A percentile compares a stretch with the other conserved stretches of the same genome.
These are phyloP conservation scores for Shiraia bambusicola DNA, from an alignment of 2,329 filamentous ascomycete genomes.

Conservation along the genomic window DNA sequence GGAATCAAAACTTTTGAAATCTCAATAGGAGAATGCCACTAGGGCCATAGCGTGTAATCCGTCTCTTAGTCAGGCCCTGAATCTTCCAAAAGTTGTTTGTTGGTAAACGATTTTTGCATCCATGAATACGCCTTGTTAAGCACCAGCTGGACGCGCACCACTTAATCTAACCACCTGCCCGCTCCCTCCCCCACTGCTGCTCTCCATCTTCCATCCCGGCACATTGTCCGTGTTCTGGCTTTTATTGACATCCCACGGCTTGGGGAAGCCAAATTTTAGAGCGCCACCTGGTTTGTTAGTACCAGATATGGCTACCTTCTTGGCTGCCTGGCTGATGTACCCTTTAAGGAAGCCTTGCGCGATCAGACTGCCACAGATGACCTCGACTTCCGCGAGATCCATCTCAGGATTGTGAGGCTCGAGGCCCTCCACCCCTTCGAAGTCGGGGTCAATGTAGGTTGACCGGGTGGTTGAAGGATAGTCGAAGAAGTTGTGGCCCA, in stretches of 20 bases:
- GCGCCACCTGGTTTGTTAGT: slow-evolving; percentile 59
- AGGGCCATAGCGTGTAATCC: too few species aligned
- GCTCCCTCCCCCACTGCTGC: slow-evolving; percentile 21
- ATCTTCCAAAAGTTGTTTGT: background rate
- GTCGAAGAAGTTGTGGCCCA: slow-evolving; percentile 50
- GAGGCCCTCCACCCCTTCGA: slow-evolving; percentile 40
- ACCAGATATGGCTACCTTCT: slow-evolving; percentile 79
- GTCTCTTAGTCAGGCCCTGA: too few species aligned
- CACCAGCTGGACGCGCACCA: slow-evolving; percentile 53
- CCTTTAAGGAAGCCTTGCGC: slow-evolving; percentile 80
- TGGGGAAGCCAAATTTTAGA: slow-evolving; percentile 72
- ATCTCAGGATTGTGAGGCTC: slow-evolving; percentile 44
- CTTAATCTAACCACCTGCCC: slow-evolving; percentile 61
- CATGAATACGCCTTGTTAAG: slow-evolving; percentile 8
- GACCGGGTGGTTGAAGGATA: slow-evolving; percentile 48
- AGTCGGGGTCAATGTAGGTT: slow-evolving; percentile 50
- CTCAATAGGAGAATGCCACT: too few species aligned
- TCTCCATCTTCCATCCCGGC: slow-evolving; percentile 69
- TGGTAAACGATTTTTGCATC: background rate
- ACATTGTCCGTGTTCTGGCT: slow-evolving; percentile 64
- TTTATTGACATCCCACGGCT: slow-evolving; percentile 68
- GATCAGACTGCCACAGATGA: slow-evolving; percentile 72
- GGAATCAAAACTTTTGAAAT: too few species aligned
- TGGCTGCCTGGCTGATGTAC: slow-evolving; percentile 75
- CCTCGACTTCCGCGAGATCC: slow-evolving; percentile 69